Evolutionary conservation across 164 flowering plant species (phyloP), one percentile per base, ranked within the genome.

Genomic region (Liquidambar formosana): DNA sequence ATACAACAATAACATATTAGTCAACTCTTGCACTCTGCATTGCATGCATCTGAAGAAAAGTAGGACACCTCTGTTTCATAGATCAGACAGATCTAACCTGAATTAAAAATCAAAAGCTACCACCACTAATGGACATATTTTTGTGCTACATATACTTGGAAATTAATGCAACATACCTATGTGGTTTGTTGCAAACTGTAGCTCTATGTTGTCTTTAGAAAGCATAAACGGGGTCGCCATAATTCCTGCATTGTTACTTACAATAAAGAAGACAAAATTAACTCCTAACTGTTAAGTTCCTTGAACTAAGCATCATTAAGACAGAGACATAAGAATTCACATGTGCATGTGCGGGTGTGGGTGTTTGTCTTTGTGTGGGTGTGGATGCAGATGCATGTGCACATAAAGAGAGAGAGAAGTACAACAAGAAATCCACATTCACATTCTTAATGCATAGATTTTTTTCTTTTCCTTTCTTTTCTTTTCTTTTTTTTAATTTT

Each of bases 101-200:
- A 33, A n/a, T n/a, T n/a, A n/a, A n/a, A n/a, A n/a, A n/a, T n/a
- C n/a, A n/a, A n/a, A n/a, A n/a, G n/a, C n/a, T n/a, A n/a, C n/a
- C n/a, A n/a, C n/a, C n/a, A n/a, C n/a, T n/a, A n/a, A n/a, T n/a
- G n/a, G n/a, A n/a, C n/a, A n/a, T n/a, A n/a, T n/a, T n/a, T n/a
- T n/a, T n/a, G n/a, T n/a, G n/a, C n/a, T n/a, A n/a, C n/a, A n/a
- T n/a, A n/a, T n/a, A n/a, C n/a, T n/a, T n/a, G n/a, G 19, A 11
- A 19, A 13, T 22, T 1, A 11, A 54, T 22, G 58, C 5, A 62
- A 65, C 69, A 52, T 81, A 88, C 92, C 92, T 60, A 91, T 6
- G 71, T 91, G 88, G 67, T 91, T 91, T 62, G 92, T 91, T 6
- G 94, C 94, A 72, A 91, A 91, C 68, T 87, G 94, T 44, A 87